Conservation (phyloP, 345 rosid species). For the Kandelia obovata region DNA sequence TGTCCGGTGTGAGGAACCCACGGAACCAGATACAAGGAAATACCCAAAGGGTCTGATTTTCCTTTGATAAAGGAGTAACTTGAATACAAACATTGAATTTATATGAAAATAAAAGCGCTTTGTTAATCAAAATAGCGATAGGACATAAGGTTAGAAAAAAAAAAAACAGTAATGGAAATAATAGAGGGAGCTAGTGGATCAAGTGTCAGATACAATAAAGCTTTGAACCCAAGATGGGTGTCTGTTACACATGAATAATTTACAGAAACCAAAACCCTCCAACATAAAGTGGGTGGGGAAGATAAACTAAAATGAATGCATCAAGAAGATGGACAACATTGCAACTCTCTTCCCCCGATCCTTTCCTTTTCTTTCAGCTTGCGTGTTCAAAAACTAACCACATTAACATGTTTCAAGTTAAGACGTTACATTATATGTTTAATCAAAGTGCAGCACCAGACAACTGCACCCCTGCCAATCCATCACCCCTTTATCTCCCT, state of each 20-base stretch:
- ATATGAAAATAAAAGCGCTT: too few species aligned
- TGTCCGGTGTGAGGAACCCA: too few species aligned
- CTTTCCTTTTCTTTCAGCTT: slow-evolving; percentile 21
- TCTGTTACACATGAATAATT: background rate
- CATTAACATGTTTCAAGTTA: slow-evolving; percentile 29
- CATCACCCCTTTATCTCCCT: slow-evolving; percentile 4
- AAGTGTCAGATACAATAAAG: too few species aligned
- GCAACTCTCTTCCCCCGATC: slow-evolving; percentile 18
- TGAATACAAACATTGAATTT: too few species aligned
- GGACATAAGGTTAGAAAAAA: too few species aligned
- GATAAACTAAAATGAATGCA: background rate
- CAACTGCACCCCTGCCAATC: too few species aligned
- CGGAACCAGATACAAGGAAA: too few species aligned
- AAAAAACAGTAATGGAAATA: too few species aligned
- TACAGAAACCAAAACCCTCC: background rate
- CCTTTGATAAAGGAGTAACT: too few species aligned
- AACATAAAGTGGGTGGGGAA: background rate
- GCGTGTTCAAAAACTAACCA: slow-evolving; percentile 24
- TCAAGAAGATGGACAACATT: background rate
- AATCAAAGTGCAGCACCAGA: background rate
- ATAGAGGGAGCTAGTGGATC: too few species aligned
- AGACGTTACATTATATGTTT: slow-evolving; percentile 34
- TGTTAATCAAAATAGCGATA: too few species aligned
- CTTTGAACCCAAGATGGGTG: background rate
- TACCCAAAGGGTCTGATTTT: too few species aligned